Conservation (phyloP, 495 filamentous ascomycete species). For the Chaetomium tenue region DNA sequence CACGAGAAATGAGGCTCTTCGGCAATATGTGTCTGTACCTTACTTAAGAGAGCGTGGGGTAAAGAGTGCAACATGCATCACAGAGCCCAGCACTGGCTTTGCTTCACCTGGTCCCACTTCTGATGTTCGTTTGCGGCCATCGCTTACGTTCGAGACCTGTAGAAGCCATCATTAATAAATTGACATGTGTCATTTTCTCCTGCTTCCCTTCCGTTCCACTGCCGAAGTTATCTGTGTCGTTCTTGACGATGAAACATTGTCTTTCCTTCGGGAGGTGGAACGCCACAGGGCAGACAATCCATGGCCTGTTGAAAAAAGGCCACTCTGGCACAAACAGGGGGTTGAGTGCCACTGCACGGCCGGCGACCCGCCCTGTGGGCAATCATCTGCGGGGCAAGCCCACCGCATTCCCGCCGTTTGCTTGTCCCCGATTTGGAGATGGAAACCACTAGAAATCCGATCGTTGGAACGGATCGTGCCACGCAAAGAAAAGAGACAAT, state of each 20-base stretch:
- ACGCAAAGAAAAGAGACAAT: neutral
- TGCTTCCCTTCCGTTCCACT: neutral
- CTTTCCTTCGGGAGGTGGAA: slow-evolving; percentile 1
- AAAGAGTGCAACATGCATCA: neutral
- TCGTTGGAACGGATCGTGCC: neutral
- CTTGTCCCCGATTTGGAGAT: neutral
- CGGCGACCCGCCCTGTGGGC: neutral
- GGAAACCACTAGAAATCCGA: slow-evolving; percentile 7
- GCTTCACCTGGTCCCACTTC: neutral
- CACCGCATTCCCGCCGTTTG: neutral
- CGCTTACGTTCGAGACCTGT: neutral
- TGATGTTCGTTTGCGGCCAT: too few relatives aligned
- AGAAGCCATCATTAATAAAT: neutral
- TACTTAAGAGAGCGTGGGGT: neutral
- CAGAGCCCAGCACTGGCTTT: neutral
- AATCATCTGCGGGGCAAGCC: slow-evolving; percentile 11
- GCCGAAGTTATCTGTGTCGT: neutral
- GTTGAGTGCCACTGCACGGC: slow-evolving; percentile 10
- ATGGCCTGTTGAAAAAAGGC: slow-evolving; percentile 31
- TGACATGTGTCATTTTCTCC: neutral
- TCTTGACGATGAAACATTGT: slow-evolving; percentile 3
- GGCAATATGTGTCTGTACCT: slow-evolving; percentile 1
- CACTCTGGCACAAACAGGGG: slow-evolving; percentile 39
- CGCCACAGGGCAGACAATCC: slow-evolving; percentile 11
- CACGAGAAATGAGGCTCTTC: slow-evolving; percentile 23